Evolutionary conservation across 257 asterid genomes (phyloP).

Genomic region (Galeopsis tetrahit): DNA sequence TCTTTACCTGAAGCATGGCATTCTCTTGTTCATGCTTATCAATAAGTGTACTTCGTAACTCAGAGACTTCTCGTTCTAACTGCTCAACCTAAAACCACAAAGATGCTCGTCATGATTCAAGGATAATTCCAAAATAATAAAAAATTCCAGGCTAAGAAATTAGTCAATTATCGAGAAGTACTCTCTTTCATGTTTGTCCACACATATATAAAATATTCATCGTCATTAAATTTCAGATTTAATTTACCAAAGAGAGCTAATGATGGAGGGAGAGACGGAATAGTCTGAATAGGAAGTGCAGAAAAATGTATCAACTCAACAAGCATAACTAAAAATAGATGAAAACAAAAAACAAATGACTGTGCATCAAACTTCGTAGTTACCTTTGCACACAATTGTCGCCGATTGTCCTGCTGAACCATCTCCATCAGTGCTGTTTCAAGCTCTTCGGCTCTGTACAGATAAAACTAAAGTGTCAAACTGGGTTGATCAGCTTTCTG

Average conservation of each 20-base stretch:
- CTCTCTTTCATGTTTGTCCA: not conserved
- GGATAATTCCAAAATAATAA: not conserved
- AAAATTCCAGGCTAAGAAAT: not conserved
- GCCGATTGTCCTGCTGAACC: conserved; percentile 95
- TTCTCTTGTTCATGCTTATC: conserved; percentile 97
- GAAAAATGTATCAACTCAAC: not conserved
- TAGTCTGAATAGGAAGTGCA: not conserved
- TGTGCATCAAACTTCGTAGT: conserved; percentile 12
- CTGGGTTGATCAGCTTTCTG: not conserved
- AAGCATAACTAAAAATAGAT: conserved; percentile 22
- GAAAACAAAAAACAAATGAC: not conserved
- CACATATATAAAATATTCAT: not conserved
- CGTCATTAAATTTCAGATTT: not conserved
- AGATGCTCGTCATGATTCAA: conserved; percentile 30
- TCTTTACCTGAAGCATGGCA: conserved; percentile 89
- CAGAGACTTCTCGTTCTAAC: conserved; percentile 72
- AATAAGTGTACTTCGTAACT: conserved; percentile 66
- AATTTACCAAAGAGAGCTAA: not conserved
- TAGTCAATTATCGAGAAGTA: not conserved
- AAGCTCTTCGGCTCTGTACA: conserved; percentile 90
- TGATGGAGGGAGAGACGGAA: not conserved
- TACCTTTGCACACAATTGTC: conserved; percentile 88
- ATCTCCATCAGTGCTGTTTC: conserved; percentile 95
- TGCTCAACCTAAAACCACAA: conserved; percentile 72
- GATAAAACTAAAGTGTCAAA: conserved; percentile 23